Evolutionary conservation across 1,139 yeast species (phyloP), one percentile per base, ranked within the genome.

Genomic region (Wickerhamomyces sp.): DNA sequence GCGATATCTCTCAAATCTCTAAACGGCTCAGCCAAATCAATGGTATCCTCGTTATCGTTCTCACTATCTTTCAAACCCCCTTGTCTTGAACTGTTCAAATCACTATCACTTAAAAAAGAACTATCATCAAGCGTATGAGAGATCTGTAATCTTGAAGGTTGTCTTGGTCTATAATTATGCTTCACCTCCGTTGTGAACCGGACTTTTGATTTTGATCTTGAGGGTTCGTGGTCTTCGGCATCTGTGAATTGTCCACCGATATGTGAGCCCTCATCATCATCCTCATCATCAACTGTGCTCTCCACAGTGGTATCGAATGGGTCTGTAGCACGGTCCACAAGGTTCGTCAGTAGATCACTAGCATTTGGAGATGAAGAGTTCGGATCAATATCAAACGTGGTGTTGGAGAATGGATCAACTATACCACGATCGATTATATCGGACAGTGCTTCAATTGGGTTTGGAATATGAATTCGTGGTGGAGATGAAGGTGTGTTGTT

Each of bases 281-380:
- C 28, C 8, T 18, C 28, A 17, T 4, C 15, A 23, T n/a, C 13
- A n/a, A 9, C 6, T 23, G 24, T 6, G 24, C 24, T 25, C 20
- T 16, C 28, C 4, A 18, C 16, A 7, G 28, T 26, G 4, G 21
- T 26, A 17, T 26, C 22, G 12, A 26, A 26, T 10, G 30, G 30
- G 14, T 28, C 23, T n/a, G 12, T 20, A 8, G 23, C 30, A 20
- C 24, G 30, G 13, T 20, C 30, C 6, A 28, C 30, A 19, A 28
- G 24, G 8, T 15, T 14, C 6, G 30, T 21, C 7, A 28, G 18
- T 11, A 16, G 20, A 12, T n/a, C 12, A 15, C 16, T 15, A 11
- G 17, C 22, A n/a, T 26, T 26, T 12, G 21, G 28, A 9, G 21
- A 13, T 9, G 26, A 13, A 9, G 6, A 7, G 14, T 13, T 17